Evolutionary conservation across 441 rosid species (phyloP).

Genomic region (Syzygium syzygioides): DNA sequence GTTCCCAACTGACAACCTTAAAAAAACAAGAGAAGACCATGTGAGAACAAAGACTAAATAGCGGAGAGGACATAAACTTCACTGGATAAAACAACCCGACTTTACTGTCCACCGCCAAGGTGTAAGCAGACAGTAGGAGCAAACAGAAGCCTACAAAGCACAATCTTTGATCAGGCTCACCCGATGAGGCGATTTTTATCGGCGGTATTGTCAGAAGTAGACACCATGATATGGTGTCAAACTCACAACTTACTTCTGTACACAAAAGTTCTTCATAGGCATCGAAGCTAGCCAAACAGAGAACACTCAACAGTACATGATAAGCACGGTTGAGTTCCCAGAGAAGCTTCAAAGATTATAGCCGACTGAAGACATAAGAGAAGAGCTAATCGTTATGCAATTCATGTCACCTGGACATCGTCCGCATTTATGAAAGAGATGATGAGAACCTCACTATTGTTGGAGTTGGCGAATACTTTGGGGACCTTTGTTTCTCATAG

Average conservation of each 20-base stretch:
- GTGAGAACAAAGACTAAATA: neutral
- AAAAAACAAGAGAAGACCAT: neutral
- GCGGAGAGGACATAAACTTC: neutral
- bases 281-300: neutral
- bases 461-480: too few relatives aligned
- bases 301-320: neutral
- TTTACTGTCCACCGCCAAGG: too few relatives aligned
- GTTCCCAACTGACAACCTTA: neutral
- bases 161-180: neutral
- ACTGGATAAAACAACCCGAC: neutral
- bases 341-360: neutral
- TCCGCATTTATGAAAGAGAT: neutral
- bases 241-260: neutral
- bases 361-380: neutral
- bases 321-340: fast-evolving
- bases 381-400: fast-evolving
- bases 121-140: neutral
- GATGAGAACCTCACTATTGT: neutral
- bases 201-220: neutral
- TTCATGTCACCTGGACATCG: neutral
- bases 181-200: neutral
- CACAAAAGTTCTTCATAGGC: neutral
- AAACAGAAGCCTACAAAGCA: neutral
- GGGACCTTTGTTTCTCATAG: too few relatives aligned
- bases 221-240: neutral